Percentiles rank a stretch among this genome's conserved stretches.
These are phyloP conservation scores for Pseudomonodictys pantanalensis DNA, from an alignment of 495 filamentous ascomycete genomes.

Conservation along the genomic window DNA sequence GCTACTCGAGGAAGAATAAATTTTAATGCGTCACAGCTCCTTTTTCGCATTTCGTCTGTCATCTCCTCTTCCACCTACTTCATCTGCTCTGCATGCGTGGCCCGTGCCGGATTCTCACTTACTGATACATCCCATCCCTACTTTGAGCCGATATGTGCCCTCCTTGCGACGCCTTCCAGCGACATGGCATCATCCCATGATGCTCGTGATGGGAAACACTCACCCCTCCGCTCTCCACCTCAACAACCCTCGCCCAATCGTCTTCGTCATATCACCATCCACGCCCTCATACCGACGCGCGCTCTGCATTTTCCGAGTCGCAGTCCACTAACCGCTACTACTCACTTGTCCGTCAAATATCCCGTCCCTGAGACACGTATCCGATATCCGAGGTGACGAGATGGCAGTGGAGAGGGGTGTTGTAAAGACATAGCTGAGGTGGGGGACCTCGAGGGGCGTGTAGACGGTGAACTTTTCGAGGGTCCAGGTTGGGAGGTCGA, in stretches of 20 bases:
- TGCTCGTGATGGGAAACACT: constrained; percentile 9
- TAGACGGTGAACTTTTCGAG: too few species aligned
- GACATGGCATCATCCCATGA: constrained; percentile 6
- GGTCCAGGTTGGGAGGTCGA: too few species aligned
- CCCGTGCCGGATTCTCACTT: too few species aligned
- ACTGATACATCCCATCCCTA: too few species aligned
- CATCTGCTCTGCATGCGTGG: not conserved
- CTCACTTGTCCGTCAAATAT: not conserved
- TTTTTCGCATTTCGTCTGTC: not conserved
- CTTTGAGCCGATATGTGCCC: too few species aligned
- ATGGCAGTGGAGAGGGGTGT: too few species aligned
- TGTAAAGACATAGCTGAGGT: too few species aligned
- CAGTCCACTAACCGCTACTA: not conserved
- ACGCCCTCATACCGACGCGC: not conserved
- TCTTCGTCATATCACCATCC: not conserved
- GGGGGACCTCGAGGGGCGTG: too few species aligned
- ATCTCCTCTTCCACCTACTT: not conserved
- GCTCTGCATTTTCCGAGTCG: not conserved
- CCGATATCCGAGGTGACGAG: too few species aligned
- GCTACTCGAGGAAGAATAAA: constrained; percentile 20
- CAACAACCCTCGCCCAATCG: not conserved
- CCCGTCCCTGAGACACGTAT: too few species aligned
- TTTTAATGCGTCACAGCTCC: constrained; percentile 21
- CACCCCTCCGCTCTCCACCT: constrained; percentile 9
- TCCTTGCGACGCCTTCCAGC: too few species aligned